These are phyloP conservation scores for Naganishia vishniacii DNA, from an alignment of 768 basidiomycete genomes.

Conservation along the genomic window DNA sequence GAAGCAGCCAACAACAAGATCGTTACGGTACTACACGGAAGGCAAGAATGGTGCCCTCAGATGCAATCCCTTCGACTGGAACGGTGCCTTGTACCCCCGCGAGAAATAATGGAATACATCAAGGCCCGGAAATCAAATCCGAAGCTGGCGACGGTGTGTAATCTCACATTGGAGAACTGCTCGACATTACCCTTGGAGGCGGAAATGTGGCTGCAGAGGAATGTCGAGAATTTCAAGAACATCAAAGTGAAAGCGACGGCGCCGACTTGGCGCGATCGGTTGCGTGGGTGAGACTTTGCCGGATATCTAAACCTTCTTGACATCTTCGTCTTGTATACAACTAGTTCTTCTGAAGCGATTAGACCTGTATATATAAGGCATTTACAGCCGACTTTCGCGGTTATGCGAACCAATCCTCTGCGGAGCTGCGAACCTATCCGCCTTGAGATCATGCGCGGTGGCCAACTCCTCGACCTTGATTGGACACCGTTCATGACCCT, in stretches of 20 bases:
- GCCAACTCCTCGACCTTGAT: slow-evolving; percentile 38
- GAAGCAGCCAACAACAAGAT: slow-evolving; percentile 14
- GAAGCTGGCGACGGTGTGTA: neutral
- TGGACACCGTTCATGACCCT: slow-evolving; percentile 28
- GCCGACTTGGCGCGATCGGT: neutral
- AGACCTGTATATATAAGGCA: neutral
- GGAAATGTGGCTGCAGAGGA: slow-evolving; percentile 9
- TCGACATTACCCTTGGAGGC: slow-evolving; percentile 1
- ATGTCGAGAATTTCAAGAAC: slow-evolving; percentile 12
- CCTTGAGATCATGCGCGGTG: slow-evolving; percentile 34
- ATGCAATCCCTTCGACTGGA: slow-evolving; percentile 17
- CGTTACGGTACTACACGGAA: slow-evolving; percentile 6
- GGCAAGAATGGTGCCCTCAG: slow-evolving; percentile 13
- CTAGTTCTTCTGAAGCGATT: neutral
- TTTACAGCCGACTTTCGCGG: slow-evolving; percentile 4
- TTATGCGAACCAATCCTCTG: slow-evolving; percentile 10
- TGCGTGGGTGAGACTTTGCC: neutral
- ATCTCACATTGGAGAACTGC: slow-evolving; percentile 9
- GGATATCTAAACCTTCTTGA: neutral
- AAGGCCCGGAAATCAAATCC: slow-evolving; percentile 1
- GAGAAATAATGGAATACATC: slow-evolving; percentile 17
- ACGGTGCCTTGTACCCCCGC: neutral
- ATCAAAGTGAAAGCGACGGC: neutral
- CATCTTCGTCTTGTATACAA: slow-evolving; percentile 4
- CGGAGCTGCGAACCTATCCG: slow-evolving; percentile 13